phyloP scores from a whole-genome alignment of 108 stramenopile genomes.

The Poteriospumella lacustris region DNA sequence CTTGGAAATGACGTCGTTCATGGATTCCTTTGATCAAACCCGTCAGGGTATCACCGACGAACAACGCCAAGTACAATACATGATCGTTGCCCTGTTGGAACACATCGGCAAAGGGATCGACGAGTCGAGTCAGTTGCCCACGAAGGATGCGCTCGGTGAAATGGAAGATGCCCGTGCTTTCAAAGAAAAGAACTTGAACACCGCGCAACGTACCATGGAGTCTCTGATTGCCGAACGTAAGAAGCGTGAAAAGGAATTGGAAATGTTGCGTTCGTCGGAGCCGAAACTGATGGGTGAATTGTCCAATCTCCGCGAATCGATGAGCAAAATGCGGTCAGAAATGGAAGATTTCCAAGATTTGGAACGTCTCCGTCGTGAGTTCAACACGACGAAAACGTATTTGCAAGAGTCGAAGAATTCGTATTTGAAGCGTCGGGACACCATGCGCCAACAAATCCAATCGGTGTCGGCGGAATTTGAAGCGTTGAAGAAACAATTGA shows the following conservation, averaged over 20 bases:
- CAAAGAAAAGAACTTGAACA: slow-evolving; percentile 48
- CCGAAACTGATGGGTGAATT: slow-evolving; percentile 10
- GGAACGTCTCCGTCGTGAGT: slow-evolving; percentile 45
- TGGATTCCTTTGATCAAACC: slow-evolving; percentile 48
- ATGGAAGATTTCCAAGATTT: slow-evolving; percentile 56
- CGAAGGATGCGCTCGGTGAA: slow-evolving; percentile 22
- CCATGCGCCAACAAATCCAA: slow-evolving; percentile 48
- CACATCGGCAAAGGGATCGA: slow-evolving; percentile 57
- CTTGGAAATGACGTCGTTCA: slow-evolving; percentile 58
- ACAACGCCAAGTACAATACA: slow-evolving; percentile 39
- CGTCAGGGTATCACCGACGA: slow-evolving; percentile 34
- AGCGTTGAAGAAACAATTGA: slow-evolving; percentile 33
- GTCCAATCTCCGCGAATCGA: slow-evolving; percentile 27
- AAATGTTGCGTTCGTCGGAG: slow-evolving; percentile 31
- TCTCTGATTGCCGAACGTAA: slow-evolving; percentile 50
- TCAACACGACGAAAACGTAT: slow-evolving; percentile 44
- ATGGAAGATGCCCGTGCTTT: slow-evolving; percentile 28
- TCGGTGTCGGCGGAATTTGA: slow-evolving; percentile 37
- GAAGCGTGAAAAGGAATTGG: slow-evolving; percentile 57
- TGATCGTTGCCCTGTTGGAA: slow-evolving; percentile 59
- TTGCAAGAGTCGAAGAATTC: slow-evolving; percentile 35
- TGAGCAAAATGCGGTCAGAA: slow-evolving; percentile 47
- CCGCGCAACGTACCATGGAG: slow-evolving; percentile 46
- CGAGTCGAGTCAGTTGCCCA: slow-evolving; percentile 42
- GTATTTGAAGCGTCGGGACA: slow-evolving; percentile 43